phyloP scores from a whole-genome alignment of 2,329 filamentous ascomycete genomes.

The Lachnellula hyalina region DNA sequence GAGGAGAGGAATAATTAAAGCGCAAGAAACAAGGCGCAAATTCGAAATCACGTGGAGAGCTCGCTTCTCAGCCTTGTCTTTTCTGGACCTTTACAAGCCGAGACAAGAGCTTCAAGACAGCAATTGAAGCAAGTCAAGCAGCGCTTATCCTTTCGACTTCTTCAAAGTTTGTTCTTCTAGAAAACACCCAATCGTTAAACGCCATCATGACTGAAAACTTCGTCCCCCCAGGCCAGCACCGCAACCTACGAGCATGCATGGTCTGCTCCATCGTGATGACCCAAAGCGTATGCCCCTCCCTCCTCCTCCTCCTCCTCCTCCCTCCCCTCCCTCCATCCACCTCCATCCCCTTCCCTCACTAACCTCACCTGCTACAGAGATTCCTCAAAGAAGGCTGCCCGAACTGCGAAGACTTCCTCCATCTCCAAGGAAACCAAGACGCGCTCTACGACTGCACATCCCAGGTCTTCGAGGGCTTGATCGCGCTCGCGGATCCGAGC shows the following conservation, averaged over 20 bases:
- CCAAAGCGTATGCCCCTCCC: slow-evolving; percentile 51
- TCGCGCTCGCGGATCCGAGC: slow-evolving; percentile 76
- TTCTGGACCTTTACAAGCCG: background rate
- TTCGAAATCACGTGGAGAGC: background rate
- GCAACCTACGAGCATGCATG: slow-evolving; percentile 94
- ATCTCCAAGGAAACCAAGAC: slow-evolving; percentile 72
- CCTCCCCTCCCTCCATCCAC: background rate
- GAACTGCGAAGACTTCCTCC: slow-evolving; percentile 92
- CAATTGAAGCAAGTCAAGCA: background rate
- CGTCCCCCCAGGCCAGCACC: slow-evolving; percentile 69
- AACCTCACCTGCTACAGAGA: slow-evolving; percentile 46
- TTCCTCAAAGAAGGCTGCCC: slow-evolving; percentile 87
- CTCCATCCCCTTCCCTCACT: background rate
- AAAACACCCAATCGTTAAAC: background rate
- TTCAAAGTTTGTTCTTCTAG: background rate
- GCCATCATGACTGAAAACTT: slow-evolving; percentile 48
- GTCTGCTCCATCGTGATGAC: slow-evolving; percentile 94
- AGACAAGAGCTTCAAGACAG: background rate
- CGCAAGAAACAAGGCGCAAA: too few species aligned
- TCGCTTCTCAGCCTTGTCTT: background rate
- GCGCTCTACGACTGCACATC: slow-evolving; percentile 89
- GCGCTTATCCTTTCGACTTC: background rate
- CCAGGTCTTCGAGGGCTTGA: slow-evolving; percentile 89
- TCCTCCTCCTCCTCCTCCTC: background rate
- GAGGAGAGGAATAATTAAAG: too few species aligned